A percentile compares a stretch with the other conserved stretches of the same genome.
phyloP scores from a whole-genome alignment of 2,329 filamentous ascomycete species.

The Pleoardoris graminearum region DNA sequence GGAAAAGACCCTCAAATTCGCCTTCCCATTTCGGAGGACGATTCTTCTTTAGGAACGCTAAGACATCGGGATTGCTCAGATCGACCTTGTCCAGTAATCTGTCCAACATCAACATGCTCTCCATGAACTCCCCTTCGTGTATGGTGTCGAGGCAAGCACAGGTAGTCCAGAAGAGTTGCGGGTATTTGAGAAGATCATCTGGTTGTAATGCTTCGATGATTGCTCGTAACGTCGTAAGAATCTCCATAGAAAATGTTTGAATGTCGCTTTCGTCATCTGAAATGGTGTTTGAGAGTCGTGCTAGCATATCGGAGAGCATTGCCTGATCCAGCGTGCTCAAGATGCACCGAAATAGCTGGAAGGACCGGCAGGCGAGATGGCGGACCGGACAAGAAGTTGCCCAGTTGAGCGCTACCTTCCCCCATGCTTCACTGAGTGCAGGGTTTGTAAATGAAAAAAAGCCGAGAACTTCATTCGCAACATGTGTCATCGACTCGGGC shows the following conservation, averaged over 20 bases:
- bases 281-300: conserved; percentile 91
- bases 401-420: conserved; percentile 87
- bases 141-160: conserved; percentile 96
- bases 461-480: conserved; percentile 79
- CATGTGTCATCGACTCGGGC: conserved; percentile 81
- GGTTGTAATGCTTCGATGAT: conserved; percentile 84
- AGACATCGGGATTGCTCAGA: conserved; percentile 69
- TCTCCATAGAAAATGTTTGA: conserved; percentile 97
- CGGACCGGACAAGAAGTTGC: conserved; percentile 95
- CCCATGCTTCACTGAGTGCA: conserved; percentile 88
- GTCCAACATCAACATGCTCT: conserved; percentile 88
- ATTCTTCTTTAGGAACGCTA: conserved; percentile 73
- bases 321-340: conserved; percentile 85
- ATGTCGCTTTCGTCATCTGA: conserved; percentile 92
- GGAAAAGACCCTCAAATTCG: conserved; percentile 81
- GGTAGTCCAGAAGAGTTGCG: conserved; percentile 96
- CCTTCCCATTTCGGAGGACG: conserved; percentile 89
- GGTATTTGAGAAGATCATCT: conserved; percentile 81
- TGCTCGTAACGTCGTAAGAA: conserved; percentile 88
- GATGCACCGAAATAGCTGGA: conserved; percentile 95
- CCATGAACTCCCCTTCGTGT: conserved; percentile 91
- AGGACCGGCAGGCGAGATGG: conserved; percentile 93
- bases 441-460: conserved; percentile 86
- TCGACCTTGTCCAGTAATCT: conserved; percentile 84
- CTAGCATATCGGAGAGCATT: conserved; percentile 97